Base-by-base conservation (phyloP, 345 rosid genomes). In the Carallia brachiata region DNA sequence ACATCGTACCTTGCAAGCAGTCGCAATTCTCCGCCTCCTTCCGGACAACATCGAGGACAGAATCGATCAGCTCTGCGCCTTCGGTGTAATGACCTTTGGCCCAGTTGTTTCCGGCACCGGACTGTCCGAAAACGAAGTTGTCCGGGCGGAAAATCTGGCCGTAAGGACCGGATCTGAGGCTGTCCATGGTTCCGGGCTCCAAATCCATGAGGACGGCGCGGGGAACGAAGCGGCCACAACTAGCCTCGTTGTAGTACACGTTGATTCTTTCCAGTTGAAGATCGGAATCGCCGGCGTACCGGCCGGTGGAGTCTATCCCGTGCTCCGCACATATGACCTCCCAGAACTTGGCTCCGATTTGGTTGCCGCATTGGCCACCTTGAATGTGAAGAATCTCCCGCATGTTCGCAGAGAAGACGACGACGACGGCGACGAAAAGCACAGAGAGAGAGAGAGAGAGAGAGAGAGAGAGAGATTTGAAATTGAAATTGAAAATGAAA, bases 121-220 rank as follows among this genome's bases (percentile, higher is more conserved):
- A 73, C 55, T 73, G 77, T 23, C 77, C 77, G 30, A 73, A 73
- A 13, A 73, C 77, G 36, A 73, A 73, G 72, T 73, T 73, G 59
- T 73, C 77, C 12, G 77, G 77, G 28, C 77, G 54, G 36, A 73
- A 73, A 28, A 73, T 73, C 73, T 74, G 77, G 5, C 77, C 77
- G 15, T 68, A 74, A 7, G 73, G 13, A 4, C 77, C 77, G 63
- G 77, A 74, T 63, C 77, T 67, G 64, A 74, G 17, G 6, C 73
- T 68, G 50, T 74, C 77, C 77, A 74, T 74, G 15, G 77, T 74
- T 17, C 77, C 78, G 6, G 78, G 78, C 69, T 75, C 78, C 73
- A 75, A 34, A 75, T 75, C 78, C 78, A 75, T 69, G 58, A 75
- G 78, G 18, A 69, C 78, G n/a, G 73, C 73, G 10, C 78, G 73